Evolutionary conservation across 1,284 basidiomycete species (phyloP).

Genomic region (Ustilago cynodontis): DNA sequence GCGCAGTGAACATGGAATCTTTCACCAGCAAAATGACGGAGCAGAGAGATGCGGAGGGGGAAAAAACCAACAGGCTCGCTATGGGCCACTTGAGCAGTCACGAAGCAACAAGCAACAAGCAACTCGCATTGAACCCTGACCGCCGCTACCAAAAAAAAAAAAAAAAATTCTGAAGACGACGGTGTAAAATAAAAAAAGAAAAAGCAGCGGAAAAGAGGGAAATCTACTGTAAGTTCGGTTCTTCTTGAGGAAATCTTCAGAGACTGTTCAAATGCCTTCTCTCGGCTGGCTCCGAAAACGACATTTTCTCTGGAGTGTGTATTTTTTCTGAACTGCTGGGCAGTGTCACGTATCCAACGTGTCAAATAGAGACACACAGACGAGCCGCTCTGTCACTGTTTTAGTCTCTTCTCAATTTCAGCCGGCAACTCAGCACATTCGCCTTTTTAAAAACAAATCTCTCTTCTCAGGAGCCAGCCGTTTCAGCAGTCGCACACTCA

Average conservation of each 20-base stretch:
- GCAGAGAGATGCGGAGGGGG: constrained; percentile 5
- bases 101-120: too few relatives aligned
- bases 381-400: not conserved
- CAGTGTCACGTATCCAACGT: too few relatives aligned
- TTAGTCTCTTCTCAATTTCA: not conserved
- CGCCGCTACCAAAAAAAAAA: not conserved
- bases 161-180: not conserved
- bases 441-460: not conserved
- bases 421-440: not conserved
- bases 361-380: not conserved
- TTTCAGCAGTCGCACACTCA: not conserved
- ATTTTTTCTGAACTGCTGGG: not conserved
- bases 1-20: not conserved
- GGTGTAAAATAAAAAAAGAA: not conserved
- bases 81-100: not conserved
- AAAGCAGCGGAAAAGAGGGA: not conserved
- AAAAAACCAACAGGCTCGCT: not conserved
- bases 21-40: constrained; percentile 4
- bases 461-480: not conserved
- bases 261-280: not conserved
- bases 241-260: not conserved
- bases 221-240: not conserved
- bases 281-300: not conserved
- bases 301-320: not conserved
- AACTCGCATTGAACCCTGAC: not conserved